Evolutionary conservation across 352 stramenopile genomes (phyloP).

Genomic region (Blastocystis sp.): DNA sequence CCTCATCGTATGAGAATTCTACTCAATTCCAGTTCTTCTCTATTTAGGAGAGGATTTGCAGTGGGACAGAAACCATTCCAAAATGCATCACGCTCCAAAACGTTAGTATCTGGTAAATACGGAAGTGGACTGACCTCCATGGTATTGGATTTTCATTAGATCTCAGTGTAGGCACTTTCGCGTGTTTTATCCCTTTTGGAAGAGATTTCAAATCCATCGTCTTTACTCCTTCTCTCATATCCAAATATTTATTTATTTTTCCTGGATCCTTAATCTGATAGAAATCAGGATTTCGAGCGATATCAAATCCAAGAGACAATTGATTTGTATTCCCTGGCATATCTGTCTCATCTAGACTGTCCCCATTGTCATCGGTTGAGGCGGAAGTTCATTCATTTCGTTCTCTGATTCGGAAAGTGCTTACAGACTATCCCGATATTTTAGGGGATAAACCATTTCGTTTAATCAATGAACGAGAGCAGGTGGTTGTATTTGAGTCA

Average conservation of each 20-base stretch:
- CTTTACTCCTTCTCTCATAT: conserved; percentile 36
- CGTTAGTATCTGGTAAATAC: conserved; percentile 6
- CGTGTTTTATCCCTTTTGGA: conserved; percentile 2
- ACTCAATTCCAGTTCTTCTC: not conserved
- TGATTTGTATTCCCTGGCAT: not conserved
- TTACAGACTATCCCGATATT: not conserved
- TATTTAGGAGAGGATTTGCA: no score
- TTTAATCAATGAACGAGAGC: conserved; percentile 2
- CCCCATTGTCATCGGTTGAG: conserved; percentile 13
- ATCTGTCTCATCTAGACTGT: not conserved
- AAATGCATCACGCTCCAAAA: not conserved
- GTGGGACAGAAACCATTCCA: not conserved
- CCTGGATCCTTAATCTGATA: not conserved
- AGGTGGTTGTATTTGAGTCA: conserved; percentile 2
- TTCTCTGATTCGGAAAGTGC: not conserved
- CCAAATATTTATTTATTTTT: not conserved
- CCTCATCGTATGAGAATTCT: not conserved
- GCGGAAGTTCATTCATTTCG: not conserved
- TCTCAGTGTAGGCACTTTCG: conserved; percentile 8
- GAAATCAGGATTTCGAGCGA: conserved; percentile 25
- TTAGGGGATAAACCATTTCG: not conserved
- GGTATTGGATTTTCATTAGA: not conserved
- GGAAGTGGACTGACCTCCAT: not conserved
- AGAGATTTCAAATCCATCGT: conserved; percentile 21
- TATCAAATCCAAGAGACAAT: conserved; percentile 1